Evolutionary conservation across 2,329 filamentous ascomycete species (phyloP).

Genomic region (Stylonectria norvegica): DNA sequence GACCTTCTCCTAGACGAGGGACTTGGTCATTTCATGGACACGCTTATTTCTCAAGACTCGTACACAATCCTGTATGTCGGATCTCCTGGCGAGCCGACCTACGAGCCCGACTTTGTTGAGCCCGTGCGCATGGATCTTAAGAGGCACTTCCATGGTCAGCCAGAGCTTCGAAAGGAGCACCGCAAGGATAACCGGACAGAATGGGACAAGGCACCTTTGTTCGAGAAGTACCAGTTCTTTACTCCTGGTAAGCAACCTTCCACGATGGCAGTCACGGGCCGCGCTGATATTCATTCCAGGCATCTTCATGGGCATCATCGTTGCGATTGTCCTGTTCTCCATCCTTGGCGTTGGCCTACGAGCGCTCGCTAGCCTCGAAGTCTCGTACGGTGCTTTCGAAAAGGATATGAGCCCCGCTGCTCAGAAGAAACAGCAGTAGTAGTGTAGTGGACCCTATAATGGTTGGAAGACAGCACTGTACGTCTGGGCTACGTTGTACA

Average conservation of each 20-base stretch:
- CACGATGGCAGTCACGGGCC: background rate
- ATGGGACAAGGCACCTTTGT: slow-evolving; percentile 55
- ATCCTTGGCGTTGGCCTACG: slow-evolving; percentile 77
- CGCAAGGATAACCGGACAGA: slow-evolving; percentile 40
- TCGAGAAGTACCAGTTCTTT: slow-evolving; percentile 94
- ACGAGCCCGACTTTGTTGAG: slow-evolving; percentile 63
- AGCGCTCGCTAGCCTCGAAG: slow-evolving; percentile 75
- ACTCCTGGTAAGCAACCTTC: slow-evolving; percentile 62
- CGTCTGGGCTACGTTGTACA: slow-evolving; percentile 25
- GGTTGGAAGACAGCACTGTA: slow-evolving; percentile 3
- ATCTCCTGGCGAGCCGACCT: slow-evolving; percentile 53
- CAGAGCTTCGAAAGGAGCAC: slow-evolving; percentile 30
- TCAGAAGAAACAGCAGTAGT: slow-evolving; percentile 67
- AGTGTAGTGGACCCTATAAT: no score
- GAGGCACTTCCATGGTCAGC: slow-evolving; percentile 45
- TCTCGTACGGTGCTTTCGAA: slow-evolving; percentile 92
- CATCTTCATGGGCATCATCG: slow-evolving; percentile 82
- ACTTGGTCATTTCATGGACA: slow-evolving; percentile 47
- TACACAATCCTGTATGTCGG: slow-evolving; percentile 81
- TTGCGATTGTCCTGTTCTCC: slow-evolving; percentile 65
- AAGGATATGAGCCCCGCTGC: slow-evolving; percentile 90
- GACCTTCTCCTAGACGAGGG: slow-evolving; percentile 40
- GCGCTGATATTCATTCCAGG: slow-evolving; percentile 47
- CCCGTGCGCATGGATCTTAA: slow-evolving; percentile 70
- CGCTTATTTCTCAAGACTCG: slow-evolving; percentile 37